Evolutionary conservation across 192 early-diverging fungal genomes (phyloP), one percentile per base, ranked within the genome.

Genomic region (Coemansia reversa): DNA sequence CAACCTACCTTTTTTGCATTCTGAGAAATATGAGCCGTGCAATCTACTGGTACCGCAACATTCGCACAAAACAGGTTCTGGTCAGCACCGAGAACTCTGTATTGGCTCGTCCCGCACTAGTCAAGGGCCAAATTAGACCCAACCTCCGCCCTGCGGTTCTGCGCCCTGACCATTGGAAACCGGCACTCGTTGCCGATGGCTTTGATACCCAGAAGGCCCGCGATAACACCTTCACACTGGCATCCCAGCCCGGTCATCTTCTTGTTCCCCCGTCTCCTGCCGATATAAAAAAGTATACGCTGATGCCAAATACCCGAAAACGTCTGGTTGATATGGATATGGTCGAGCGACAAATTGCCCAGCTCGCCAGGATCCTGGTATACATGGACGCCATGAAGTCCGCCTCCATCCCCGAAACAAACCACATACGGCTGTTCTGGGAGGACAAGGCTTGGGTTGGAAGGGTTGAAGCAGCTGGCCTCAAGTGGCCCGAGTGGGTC

Each of bases 131-230:
- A 58, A 75, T 83, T 42, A 63, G 73, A 35, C 48, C 45, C 4
- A 66, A 60, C 11, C 63, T 72, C 32, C 72, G 72, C 8, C 81
- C 76, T 19, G 20, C 64, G n/a, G 47, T 25, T 16, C 55, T 83
- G 22, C 76, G 82, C 1, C 76, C 69, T 12, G 82, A 83, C 63
- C 74, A 78, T 22, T 83, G 82, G 82, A 69, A 61, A 7, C 82
- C 82, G 9, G 52, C 79, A n/a, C 66, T 79, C 0, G 82, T 76
- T 0, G 73, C 74, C 16, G 51, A 65, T 7, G 78, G 78, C 18
- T 75, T 75, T 45, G 62, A 67, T 20, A 62, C 55, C 16, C 59
- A 75, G 22, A 16, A 27, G 20, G 58, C 65, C 11, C 78, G 62
- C 16, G 30, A 20, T 45, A 45, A 72, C 51, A 49, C 52, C 8